phyloP scores from a whole-genome alignment of 2,329 filamentous ascomycete species.

The Talaromyces sp. region DNA sequence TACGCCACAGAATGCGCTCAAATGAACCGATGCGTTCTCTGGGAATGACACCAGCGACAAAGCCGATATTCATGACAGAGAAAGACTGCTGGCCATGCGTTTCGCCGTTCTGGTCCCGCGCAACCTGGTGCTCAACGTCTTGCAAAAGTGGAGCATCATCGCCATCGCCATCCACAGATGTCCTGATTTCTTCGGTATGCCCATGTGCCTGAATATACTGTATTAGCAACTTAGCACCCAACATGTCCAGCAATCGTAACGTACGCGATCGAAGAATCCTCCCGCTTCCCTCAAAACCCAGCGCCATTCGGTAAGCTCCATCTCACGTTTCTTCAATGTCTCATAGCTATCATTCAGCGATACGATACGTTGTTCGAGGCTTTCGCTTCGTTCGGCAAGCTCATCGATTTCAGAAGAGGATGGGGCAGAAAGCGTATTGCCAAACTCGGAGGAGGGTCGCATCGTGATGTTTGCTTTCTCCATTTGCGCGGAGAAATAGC shows the following conservation, averaged over 20 bases:
- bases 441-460: slow-evolving; percentile 86
- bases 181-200: slow-evolving; percentile 92
- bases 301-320: slow-evolving; percentile 95
- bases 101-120: slow-evolving; percentile 58
- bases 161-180: slow-evolving; percentile 65
- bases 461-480: slow-evolving; percentile 85
- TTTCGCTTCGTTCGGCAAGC: slow-evolving; percentile 85
- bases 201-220: slow-evolving; percentile 67
- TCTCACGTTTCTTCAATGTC: slow-evolving; percentile 94
- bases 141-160: slow-evolving; percentile 91
- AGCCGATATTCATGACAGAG: slow-evolving; percentile 97
- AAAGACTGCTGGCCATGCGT: slow-evolving; percentile 75
- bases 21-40: slow-evolving; percentile 91
- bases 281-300: slow-evolving; percentile 96
- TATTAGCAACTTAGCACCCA: slow-evolving; percentile 2
- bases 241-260: neutral
- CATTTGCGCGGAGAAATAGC: slow-evolving; percentile 95
- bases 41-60: slow-evolving; percentile 92
- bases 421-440: slow-evolving; percentile 78
- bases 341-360: slow-evolving; percentile 98
- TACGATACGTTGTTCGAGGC: slow-evolving; percentile 83
- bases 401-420: slow-evolving; percentile 95
- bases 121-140: slow-evolving; percentile 80
- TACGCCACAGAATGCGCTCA: slow-evolving; percentile 96
- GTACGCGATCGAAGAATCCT: slow-evolving; percentile 84